Percentiles rank a stretch among this genome's conserved stretches.
phyloP scores from a whole-genome alignment of 1,284 basidiomycete genomes.

The Lentinus polychrous region DNA sequence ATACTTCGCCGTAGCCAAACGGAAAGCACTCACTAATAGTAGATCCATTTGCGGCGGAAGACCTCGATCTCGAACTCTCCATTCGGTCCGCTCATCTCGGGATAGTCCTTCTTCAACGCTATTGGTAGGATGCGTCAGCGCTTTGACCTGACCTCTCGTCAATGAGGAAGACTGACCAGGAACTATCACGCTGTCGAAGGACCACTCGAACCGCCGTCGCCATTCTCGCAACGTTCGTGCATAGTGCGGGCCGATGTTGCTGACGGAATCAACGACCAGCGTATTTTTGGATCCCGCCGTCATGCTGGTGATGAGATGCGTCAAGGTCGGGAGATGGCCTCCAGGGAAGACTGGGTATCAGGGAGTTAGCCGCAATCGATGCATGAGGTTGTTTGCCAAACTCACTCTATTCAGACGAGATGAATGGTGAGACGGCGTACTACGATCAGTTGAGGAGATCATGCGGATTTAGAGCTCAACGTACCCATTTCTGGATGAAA shows the following conservation, averaged over 20 bases:
- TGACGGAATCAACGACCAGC: constrained; percentile 64
- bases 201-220: constrained; percentile 56
- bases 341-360: constrained; percentile 63
- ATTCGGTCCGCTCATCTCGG: constrained; percentile 39
- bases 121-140: neutral
- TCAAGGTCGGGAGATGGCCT: constrained; percentile 67
- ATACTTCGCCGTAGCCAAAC: neutral
- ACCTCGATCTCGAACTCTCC: constrained; percentile 61
- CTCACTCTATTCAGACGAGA: constrained; percentile 15
- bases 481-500: constrained; percentile 72
- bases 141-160: neutral
- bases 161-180: constrained; percentile 24
- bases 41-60: constrained; percentile 77
- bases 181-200: constrained; percentile 58
- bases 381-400: constrained; percentile 20
- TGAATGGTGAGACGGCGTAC: neutral
- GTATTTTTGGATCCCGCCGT: constrained; percentile 48
- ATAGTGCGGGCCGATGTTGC: constrained; percentile 81
- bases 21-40: constrained; percentile 35
- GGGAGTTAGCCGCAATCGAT: neutral
- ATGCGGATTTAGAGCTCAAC: neutral
- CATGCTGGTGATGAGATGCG: constrained; percentile 52
- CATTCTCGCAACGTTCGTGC: constrained; percentile 81
- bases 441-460: neutral
- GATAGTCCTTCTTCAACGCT: constrained; percentile 56